Evolutionary conservation across 2,329 filamentous ascomycete species (phyloP), one percentile per base, ranked within the genome.

Genomic region (Colletotrichum lini): DNA sequence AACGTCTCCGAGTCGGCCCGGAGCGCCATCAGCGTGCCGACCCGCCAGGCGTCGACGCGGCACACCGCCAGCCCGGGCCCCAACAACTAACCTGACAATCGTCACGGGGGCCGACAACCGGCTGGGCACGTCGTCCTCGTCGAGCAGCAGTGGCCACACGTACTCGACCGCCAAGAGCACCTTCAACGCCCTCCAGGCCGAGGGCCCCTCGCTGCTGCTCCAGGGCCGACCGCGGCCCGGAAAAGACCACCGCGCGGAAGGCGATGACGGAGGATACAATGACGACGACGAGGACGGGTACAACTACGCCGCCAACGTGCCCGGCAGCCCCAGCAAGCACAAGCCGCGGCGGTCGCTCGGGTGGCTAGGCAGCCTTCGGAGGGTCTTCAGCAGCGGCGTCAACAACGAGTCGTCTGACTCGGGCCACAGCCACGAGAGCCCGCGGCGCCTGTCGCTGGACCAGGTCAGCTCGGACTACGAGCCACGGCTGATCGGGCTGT

Each of bases 341-440:
- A 91, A 89, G 77, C 82, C 85, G 52, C 81, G 86, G 4, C 82
- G 86, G 35, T 70, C 67, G 18, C 64, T 65, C n/a, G 88, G 87
- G 30, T 94, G 92, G 90, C 83, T 95, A 13, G 92, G 92, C 26
- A 93, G 90, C 58, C 79, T 95, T 23, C 86, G 89, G 21, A 87
- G 91, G 47, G 91, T 91, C 13, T 89, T 94, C 53, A 86, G 82
- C 50, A 86, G 86, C 6, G 79, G 81, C 57, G 79, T 80, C 66
- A 52, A 68, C 66, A 52, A 68, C 80, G 74, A 76, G 77, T 75
- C 75, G 75, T 58, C 79, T 74, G 64, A 75, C 76, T 53, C 73
- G 73, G 59, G 73, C 30, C 30, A 30, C 3, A 77, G 72, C 35
- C 56, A 45, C 65, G 76, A 77, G 42, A 67, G 72, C 68, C 71